Evolutionary conservation across 2,329 filamentous ascomycete species (phyloP), one percentile per base, ranked within the genome.

Genomic region (Trichoderma sp.): DNA sequence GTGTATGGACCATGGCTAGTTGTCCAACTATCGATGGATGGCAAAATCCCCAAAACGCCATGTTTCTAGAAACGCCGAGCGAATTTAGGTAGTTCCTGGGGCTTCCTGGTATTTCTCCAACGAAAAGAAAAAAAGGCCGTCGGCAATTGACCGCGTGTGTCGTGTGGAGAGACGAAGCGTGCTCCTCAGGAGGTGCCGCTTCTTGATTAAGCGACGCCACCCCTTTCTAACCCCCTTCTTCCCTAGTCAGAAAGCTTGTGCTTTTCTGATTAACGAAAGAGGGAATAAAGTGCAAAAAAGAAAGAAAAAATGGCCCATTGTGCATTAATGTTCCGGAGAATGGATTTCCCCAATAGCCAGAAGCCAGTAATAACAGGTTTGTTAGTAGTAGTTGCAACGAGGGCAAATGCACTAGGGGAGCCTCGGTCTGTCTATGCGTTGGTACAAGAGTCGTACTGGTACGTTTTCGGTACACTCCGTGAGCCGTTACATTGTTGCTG

Each of bases 211-310:
- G 40, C 55, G 55, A 55, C 63, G 55, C 55, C 55, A 55, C 64
- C 63, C 64, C 55, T 67, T 59, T 67, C 55, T 35, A 19, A 24
- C 55, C 49, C 61, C 55, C 40, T 40, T 52, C 40, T 29, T 49
- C 64, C 64, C 64, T 67, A 67, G 64, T 67, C 64, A 19, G n/a
- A 67, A 67, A 67, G 64, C 64, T 67, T 67, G 55, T 58, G 53
- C 52, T 56, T 58, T 49, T 7, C 13, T 21, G 33, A n/a, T 19
- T 11, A 43, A 43, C 40, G 40, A 49, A 49, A 24, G 21, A 21
- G 47, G 19, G 47, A 49, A 35, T 35, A 35, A 35, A 35, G 33
- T 35, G 33, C 14, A 35, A 49, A 49, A 49, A 49, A 19, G 16
- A 19, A 19, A 43, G 24, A 43, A 56, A n/a, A 57, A n/a, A 8